phyloP scores from a whole-genome alignment of 805 yeast species.

The Kockiozyma suomiensis region DNA sequence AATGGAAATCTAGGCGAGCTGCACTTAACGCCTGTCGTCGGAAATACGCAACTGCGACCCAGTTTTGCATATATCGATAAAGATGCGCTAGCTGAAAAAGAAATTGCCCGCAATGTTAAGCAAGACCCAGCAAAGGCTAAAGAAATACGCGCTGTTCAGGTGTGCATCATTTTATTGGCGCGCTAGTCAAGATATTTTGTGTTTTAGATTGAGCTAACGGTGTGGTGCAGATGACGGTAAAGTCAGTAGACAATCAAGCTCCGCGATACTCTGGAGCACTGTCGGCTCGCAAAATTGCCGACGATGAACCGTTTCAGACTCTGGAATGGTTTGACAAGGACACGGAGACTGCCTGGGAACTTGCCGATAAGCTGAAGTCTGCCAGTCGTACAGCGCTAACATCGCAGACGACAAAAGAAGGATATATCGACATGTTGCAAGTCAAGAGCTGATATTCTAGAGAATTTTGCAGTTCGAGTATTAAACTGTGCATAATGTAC shows the following conservation, averaged over 20 bases:
- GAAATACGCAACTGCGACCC: slow-evolving; percentile 79
- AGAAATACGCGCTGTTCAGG: slow-evolving; percentile 65
- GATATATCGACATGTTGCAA: slow-evolving; percentile 31
- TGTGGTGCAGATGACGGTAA: slow-evolving; percentile 64
- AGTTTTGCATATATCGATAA: slow-evolving; percentile 77
- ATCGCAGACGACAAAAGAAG: slow-evolving; percentile 32
- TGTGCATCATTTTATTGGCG: background rate
- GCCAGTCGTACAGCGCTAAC: slow-evolving; percentile 25
- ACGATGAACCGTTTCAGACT: slow-evolving; percentile 56
- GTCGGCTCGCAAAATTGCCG: slow-evolving; percentile 61
- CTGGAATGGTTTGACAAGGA: slow-evolving; percentile 52
- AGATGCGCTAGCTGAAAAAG: slow-evolving; percentile 49
- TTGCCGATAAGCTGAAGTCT: slow-evolving; percentile 38
- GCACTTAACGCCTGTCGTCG: slow-evolving; percentile 64
- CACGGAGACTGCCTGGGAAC: slow-evolving; percentile 41
- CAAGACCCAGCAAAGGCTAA: slow-evolving; percentile 49
- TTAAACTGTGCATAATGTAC: background rate
- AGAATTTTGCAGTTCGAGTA: too few species aligned
- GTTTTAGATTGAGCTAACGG: too few species aligned
- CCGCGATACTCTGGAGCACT: slow-evolving; percentile 73
- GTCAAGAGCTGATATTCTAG: background rate
- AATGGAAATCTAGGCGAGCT: slow-evolving; percentile 46
- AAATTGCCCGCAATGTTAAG: slow-evolving; percentile 45
- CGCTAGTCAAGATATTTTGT: background rate
- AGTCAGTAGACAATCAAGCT: slow-evolving; percentile 57